Base-by-base conservation (phyloP, 306 rosid genomes). In the Trifolium dubium region DNA sequence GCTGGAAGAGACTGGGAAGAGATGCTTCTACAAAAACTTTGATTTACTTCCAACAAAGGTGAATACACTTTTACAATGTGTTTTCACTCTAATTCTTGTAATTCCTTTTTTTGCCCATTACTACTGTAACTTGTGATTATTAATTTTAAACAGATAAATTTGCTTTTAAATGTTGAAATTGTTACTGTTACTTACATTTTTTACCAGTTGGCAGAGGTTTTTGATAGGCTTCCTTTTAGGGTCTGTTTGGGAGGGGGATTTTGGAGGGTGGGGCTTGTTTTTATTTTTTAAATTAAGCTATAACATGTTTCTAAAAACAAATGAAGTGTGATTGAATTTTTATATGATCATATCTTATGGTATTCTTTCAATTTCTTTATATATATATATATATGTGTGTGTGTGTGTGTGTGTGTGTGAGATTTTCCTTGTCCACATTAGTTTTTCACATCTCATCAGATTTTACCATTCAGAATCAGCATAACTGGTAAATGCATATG, bases 41-140 rank as follows among this genome's bases (percentile, higher is more conserved):
- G 97, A 94, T 85, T 72, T 87, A 63, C 84, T 94, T 73, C 97
- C 90, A 76, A 82, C 97, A 2, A 92, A 91, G 99, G 99, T 94
- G 55, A 80, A 10, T 44, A 64, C 10, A 23, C 60, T 23, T 19
- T 39, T n/a, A 55, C 44, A 11, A 54, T 35, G 43, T 14, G 43
- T 32, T 60, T 60, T 60, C 19, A 31, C 40, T 31, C 41, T 30
- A 12, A 13, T 31, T 14, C 11, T 60, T 60, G 65, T 7, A 14
- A 60, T 60, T 60, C 41, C 3, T 9, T 31, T 60, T 59, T 60
- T 60, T 60, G 17, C 64, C 29, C 17, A 30, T 58, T 58, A 58
- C 64, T 17, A 29, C 62, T 58, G 15, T 58, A 29, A 58, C 44
- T 40, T 46, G 51, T 46, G 6, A 46, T 12, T 46, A 46, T 46